Base-by-base conservation (phyloP, 371 early-diverging fungal genomes). In the Choanephora cucurbitarum region DNA sequence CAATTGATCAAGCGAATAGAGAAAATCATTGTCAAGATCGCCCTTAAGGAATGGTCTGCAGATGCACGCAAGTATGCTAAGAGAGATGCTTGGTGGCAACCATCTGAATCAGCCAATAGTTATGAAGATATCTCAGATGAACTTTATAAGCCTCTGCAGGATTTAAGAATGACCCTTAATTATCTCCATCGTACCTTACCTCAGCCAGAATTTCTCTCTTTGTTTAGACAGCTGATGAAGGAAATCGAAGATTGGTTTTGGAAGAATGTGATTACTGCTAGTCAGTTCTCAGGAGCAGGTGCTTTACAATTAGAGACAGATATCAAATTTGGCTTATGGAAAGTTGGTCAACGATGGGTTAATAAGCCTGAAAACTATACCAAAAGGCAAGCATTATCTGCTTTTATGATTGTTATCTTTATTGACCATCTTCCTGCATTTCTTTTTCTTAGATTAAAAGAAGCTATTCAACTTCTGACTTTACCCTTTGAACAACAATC, bases 191-290 rank as follows among this genome's bases (percentile, higher is more conserved):
- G 60, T 1, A 61, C 69, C 2, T 57, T 88, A 10, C 86, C 89
- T 0, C 49, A 67, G 22, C 23, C 67, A 6, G 58, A 78, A n/a
- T 82, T 83, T 48, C 66, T 77, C 18, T 18, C 17, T 2, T 21
- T 88, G 0, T 79, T 77, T 44, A 71, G 75, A 8, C 67, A 73
- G 10, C 55, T 85, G 1, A 66, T 82, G 0, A 39, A 57, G 19
- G 84, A 80, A 23, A 71, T 91, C 21, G 85, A 87, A 56, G 86
- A 86, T 5, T 84, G 83, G 68, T 67, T 87, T 32, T 82, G 85
- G 81, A 68, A 74, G 13, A 63, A 80, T 52, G 64, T 87, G 11
- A 70, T 89, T 7, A 72, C 82, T 22, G 69, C 69, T 41, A 81
- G 79, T 43, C 83, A 82, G 28, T 86, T 91, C 53, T 78, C 83